These are phyloP conservation scores for Aspergillus tubingensis DNA, from an alignment of 2,329 filamentous ascomycete species.

Conservation along the genomic window DNA sequence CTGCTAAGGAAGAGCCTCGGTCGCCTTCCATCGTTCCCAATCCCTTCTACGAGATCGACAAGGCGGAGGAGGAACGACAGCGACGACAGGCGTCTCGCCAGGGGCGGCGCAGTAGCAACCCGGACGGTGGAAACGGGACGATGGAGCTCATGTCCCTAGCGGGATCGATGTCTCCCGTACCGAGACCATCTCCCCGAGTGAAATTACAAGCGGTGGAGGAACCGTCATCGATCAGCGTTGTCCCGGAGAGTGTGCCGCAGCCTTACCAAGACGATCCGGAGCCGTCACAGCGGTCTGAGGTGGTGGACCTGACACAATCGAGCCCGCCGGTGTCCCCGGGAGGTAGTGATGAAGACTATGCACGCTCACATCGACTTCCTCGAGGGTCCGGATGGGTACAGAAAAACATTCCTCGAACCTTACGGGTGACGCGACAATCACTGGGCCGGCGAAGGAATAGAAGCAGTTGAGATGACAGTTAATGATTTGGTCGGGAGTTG, in stretches of 20 bases:
- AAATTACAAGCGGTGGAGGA: constrained; percentile 8
- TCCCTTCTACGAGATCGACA: constrained; percentile 36
- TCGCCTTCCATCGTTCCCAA: constrained; percentile 27
- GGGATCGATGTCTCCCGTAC: constrained; percentile 16
- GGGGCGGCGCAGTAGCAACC: constrained; percentile 2
- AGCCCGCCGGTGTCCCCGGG: constrained; percentile 33
- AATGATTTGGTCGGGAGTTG: neutral
- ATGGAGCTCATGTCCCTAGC: constrained; percentile 9
- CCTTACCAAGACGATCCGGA: neutral
- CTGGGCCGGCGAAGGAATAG: constrained; percentile 18
- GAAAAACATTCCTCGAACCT: constrained; percentile 23
- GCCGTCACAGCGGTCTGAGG: constrained; percentile 12
- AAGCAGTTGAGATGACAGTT: neutral
- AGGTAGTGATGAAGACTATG: constrained; percentile 34
- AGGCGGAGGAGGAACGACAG: constrained; percentile 19
- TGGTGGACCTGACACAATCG: constrained; percentile 43
- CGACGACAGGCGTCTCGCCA: constrained; percentile 8
- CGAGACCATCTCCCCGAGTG: neutral
- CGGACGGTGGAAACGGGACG: constrained; percentile 4
- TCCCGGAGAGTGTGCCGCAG: constrained; percentile 13
- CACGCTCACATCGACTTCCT: constrained; percentile 30
- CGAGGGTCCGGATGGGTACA: constrained; percentile 33
- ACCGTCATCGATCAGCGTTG: constrained; percentile 13
- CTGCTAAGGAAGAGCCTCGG: constrained; percentile 8
- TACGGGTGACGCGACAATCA: constrained; percentile 22